These are phyloP conservation scores for Monosporascus sp. DNA, from an alignment of 2,329 filamentous ascomycete species.

Conservation along the genomic window DNA sequence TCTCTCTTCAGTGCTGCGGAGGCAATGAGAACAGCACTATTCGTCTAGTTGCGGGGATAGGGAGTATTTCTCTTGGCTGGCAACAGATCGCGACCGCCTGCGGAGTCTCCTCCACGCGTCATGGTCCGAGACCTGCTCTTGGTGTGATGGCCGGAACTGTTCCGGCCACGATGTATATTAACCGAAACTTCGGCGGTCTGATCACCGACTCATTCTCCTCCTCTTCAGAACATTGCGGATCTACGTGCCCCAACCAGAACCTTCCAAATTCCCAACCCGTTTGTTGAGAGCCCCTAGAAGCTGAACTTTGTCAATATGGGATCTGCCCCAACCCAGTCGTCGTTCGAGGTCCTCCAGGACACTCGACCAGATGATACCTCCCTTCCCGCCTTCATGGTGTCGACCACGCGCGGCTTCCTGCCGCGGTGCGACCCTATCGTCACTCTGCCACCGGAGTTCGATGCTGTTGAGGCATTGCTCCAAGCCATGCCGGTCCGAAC, in stretches of 20 bases:
- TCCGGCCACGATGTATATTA: conserved; percentile 30
- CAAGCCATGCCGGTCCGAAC: conserved; percentile 61
- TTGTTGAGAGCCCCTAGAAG: not conserved
- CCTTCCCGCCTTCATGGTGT: conserved; percentile 74
- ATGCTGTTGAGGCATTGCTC: conserved; percentile 54
- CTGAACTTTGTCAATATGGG: conserved; percentile 1
- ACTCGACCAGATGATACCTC: conserved; percentile 56
- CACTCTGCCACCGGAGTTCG: conserved; percentile 68
- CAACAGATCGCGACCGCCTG: not conserved
- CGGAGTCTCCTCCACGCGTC: not conserved
- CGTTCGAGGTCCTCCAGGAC: conserved; percentile 60
- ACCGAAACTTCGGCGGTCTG: conserved; percentile 14
- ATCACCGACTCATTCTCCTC: conserved; percentile 3
- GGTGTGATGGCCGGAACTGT: conserved; percentile 26
- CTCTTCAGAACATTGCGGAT: not conserved
- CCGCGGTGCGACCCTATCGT: conserved; percentile 60
- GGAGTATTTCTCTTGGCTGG: not conserved
- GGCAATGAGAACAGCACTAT: not conserved
- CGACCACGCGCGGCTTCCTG: conserved; percentile 68
- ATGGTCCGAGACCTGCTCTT: conserved; percentile 12
- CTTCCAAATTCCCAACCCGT: not conserved
- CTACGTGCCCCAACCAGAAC: not conserved
- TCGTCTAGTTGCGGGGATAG: not conserved
- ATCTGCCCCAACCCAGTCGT: conserved; percentile 22
- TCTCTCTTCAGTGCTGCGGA: not conserved